These are phyloP conservation scores for Diaporthe vexans DNA, from an alignment of 2,329 filamentous ascomycete genomes.

Conservation along the genomic window DNA sequence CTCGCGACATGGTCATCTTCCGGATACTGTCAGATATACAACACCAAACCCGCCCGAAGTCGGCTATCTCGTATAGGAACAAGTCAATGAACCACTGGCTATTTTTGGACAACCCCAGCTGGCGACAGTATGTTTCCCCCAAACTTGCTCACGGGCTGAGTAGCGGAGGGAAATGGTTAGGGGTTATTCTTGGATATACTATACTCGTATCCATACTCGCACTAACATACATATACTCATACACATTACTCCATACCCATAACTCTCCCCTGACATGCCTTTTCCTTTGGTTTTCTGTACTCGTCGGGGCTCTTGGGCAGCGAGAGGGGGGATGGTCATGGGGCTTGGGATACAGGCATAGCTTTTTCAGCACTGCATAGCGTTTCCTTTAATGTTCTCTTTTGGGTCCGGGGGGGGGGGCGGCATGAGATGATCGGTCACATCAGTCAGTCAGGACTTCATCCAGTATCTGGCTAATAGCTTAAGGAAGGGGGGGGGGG, in stretches of 20 bases:
- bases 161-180: background rate
- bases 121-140: background rate
- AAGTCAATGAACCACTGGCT: background rate
- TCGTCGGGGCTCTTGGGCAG: background rate
- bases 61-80: background rate
- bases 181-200: constrained; percentile 14
- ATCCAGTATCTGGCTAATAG: background rate
- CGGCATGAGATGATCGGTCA: background rate
- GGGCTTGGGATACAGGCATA: constrained; percentile 13
- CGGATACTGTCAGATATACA: background rate
- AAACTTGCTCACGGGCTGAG: constrained; percentile 14
- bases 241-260: background rate
- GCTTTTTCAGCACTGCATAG: constrained; percentile 29
- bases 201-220: constrained; percentile 5
- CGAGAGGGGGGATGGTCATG: background rate
- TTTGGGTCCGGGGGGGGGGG: background rate
- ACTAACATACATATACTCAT: constrained; percentile 15
- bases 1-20: background rate
- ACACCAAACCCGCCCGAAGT: background rate
- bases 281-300: background rate
- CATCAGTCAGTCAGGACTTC: background rate
- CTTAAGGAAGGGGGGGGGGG: background rate
- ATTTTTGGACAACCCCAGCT: background rate
- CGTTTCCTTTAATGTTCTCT: constrained; percentile 22
- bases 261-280: background rate